phyloP scores from a whole-genome alignment of 1,284 basidiomycete genomes.

The Heterobasidion occidentale region DNA sequence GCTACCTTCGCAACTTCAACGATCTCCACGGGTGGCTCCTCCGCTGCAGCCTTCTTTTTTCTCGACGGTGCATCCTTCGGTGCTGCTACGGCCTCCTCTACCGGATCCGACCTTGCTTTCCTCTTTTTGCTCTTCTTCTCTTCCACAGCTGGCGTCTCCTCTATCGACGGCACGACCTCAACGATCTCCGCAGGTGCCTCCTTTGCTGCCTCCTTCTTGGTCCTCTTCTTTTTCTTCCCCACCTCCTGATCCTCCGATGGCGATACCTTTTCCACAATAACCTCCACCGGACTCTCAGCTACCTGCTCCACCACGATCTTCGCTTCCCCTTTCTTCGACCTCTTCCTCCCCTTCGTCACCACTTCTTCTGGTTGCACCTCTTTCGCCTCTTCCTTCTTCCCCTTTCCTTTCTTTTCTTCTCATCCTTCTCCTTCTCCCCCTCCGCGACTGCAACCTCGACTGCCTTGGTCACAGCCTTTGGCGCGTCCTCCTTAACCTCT shows the following conservation, averaged over 20 bases:
- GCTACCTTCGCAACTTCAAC: background rate
- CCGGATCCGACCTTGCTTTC: background rate
- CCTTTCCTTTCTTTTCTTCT: background rate
- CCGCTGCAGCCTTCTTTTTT: background rate
- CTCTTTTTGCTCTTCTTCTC: conserved; percentile 2
- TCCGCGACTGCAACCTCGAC: conserved; percentile 10
- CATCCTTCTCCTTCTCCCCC: conserved; percentile 9
- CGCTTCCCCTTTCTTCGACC: background rate
- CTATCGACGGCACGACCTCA: background rate
- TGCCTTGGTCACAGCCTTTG: background rate
- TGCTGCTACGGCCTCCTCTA: background rate
- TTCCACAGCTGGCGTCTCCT: background rate
- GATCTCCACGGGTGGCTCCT: background rate
- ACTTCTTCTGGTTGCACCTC: background rate
- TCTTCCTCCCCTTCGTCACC: background rate
- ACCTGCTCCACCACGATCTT: background rate
- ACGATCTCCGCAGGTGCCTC: background rate
- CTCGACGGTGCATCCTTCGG: no score
- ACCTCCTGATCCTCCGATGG: background rate
- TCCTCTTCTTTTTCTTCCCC: conserved; percentile 7
- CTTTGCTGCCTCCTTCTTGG: background rate
- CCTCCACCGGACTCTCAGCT: background rate
- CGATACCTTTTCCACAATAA: background rate
- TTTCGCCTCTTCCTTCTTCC: background rate
- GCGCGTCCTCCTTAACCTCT: conserved; percentile 4